A percentile compares a stretch with the other conserved stretches of the same genome.
phyloP scores from a whole-genome alignment of 257 asterid genomes.

The Salvia miltiorrhiza region DNA sequence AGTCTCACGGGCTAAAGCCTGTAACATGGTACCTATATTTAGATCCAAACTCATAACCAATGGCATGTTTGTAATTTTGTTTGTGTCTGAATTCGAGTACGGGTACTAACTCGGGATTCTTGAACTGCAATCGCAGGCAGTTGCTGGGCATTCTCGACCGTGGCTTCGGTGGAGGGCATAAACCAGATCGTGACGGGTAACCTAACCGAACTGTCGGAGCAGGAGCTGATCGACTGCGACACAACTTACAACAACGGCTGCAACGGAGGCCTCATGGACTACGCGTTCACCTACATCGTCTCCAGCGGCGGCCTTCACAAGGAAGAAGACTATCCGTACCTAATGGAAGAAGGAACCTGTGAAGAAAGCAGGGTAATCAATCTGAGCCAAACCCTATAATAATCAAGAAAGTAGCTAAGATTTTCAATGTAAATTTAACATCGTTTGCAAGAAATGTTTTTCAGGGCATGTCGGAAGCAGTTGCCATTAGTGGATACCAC shows the following conservation, averaged over 20 bases:
- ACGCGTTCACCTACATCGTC: constrained; percentile 53
- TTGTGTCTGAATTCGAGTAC: background rate
- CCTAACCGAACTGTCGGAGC: constrained; percentile 58
- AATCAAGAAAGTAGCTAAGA: background rate
- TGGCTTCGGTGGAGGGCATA: constrained; percentile 78
- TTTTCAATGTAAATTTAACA: background rate
- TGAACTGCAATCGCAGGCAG: constrained; percentile 43
- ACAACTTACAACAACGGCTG: constrained; percentile 56
- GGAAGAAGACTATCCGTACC: constrained; percentile 78
- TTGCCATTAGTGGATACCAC: constrained; percentile 43
- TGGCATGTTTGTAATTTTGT: background rate
- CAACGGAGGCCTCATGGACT: constrained; percentile 75
- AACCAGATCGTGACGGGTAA: constrained; percentile 48
- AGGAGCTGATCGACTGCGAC: constrained; percentile 64
- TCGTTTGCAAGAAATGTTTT: background rate
- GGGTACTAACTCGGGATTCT: too few relatives aligned
- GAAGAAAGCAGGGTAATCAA: constrained; percentile 50
- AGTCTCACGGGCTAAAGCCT: background rate
- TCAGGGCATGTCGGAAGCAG: constrained; percentile 40
- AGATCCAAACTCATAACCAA: background rate
- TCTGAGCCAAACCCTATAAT: background rate
- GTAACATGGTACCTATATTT: too few relatives aligned
- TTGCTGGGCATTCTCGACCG: constrained; percentile 85
- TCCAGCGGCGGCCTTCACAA: constrained; percentile 60
- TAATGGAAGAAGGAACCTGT: constrained; percentile 73